Evolutionary conservation across 345 rosid genomes (phyloP).

Genomic region (Arabidopsis suecica): DNA sequence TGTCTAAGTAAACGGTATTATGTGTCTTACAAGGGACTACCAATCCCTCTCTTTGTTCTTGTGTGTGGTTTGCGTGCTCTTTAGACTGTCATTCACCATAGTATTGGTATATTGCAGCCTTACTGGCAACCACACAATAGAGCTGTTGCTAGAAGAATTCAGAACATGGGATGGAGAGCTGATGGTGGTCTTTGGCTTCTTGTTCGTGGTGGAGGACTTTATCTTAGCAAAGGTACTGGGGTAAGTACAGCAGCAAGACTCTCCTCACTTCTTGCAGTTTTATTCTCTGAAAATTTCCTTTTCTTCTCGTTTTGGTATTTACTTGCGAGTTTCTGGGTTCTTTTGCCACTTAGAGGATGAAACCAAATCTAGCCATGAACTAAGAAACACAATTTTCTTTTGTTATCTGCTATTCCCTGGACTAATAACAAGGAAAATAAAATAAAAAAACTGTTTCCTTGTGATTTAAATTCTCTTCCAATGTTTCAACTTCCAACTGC

Average conservation of each 20-base stretch:
- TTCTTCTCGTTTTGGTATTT: background rate
- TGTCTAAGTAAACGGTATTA: background rate
- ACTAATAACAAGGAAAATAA: background rate
- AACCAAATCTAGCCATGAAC: background rate
- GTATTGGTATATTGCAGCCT: slow-evolving; percentile 54
- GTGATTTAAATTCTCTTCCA: slow-evolving; percentile 1
- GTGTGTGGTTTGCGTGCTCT: slow-evolving; percentile 29
- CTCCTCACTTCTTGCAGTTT: background rate
- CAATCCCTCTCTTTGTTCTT: background rate
- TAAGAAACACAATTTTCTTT: background rate
- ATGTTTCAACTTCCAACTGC: background rate
- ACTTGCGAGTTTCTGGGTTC: background rate
- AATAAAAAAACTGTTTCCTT: background rate
- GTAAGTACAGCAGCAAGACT: slow-evolving; percentile 49
- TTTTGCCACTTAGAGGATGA: background rate
- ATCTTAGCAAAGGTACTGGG: slow-evolving; percentile 94
- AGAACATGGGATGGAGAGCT: slow-evolving; percentile 98
- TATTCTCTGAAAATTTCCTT: background rate
- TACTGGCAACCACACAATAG: slow-evolving; percentile 99
- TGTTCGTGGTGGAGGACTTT: slow-evolving; percentile 97
- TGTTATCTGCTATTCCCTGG: background rate
- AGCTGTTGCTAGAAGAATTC: slow-evolving; percentile 93
- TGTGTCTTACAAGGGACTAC: background rate
- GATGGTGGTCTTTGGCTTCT: slow-evolving; percentile 99
- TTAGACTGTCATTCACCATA: slow-evolving; percentile 1